These are phyloP conservation scores for Dillenia suffruticosa DNA, from an alignment of 164 flowering plant genomes.

Conservation along the genomic window DNA sequence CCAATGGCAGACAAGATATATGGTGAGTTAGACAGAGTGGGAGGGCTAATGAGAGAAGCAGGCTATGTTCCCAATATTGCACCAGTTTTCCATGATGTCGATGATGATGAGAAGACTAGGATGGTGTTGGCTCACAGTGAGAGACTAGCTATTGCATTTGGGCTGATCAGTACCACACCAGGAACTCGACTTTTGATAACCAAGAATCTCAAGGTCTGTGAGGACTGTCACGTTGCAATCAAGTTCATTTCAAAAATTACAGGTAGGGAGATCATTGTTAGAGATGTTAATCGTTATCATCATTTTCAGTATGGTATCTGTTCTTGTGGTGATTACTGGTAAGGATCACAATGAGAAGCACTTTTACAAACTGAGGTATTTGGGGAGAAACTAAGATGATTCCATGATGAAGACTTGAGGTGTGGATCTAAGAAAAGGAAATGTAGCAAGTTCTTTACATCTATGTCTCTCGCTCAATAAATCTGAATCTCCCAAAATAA, in stretches of 20 bases:
- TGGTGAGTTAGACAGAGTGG: constrained; percentile 31
- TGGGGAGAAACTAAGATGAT: too few relatives aligned
- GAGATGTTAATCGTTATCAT: constrained; percentile 53
- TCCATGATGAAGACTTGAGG: too few relatives aligned
- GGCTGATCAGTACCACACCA: constrained; percentile 41
- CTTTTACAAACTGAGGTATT: too few relatives aligned
- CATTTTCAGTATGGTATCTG: constrained; percentile 44
- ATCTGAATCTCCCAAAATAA: too few relatives aligned
- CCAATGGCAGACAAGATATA: constrained; percentile 33
- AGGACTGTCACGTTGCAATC: constrained; percentile 48
- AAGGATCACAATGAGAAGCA: constrained; percentile 2
- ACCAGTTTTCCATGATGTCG: constrained; percentile 49
- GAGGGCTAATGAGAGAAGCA: constrained; percentile 28
- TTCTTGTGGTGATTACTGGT: constrained; percentile 52
- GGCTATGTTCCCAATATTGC: constrained; percentile 37
- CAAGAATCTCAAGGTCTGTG: constrained; percentile 48
- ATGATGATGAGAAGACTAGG: constrained; percentile 43
- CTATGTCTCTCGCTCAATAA: too few relatives aligned
- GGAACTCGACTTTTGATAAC: constrained; percentile 36
- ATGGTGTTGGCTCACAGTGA: constrained; percentile 48
- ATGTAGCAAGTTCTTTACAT: too few relatives aligned
- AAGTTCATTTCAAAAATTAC: constrained; percentile 45
- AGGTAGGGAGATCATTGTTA: constrained; percentile 34
- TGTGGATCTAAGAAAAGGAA: too few relatives aligned
- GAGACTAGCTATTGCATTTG: constrained; percentile 47